Evolutionary conservation across 192 early-diverging fungal species (phyloP).

Genomic region (Cetraspora pellucida): DNA sequence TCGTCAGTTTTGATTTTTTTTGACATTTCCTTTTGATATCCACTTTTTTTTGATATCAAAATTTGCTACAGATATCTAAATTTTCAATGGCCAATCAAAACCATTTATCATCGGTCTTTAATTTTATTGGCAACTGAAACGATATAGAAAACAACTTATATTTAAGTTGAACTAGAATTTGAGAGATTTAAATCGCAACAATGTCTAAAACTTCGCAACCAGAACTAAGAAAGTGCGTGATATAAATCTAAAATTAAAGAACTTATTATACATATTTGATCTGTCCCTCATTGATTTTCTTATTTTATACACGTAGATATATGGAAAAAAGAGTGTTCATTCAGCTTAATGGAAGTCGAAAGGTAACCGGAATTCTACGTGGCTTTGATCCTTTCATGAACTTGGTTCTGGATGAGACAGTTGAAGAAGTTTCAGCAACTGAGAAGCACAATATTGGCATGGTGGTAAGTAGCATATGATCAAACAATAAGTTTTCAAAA

Average conservation of each 20-base stretch:
- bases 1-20: neutral
- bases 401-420: conserved; percentile 90
- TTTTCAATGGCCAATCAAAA: too few relatives aligned
- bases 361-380: conserved; percentile 92
- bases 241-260: neutral
- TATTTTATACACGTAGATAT: conserved; percentile 45
- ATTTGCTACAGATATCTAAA: too few relatives aligned
- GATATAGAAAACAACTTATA: too few relatives aligned
- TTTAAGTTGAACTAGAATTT: too few relatives aligned
- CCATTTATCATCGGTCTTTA: too few relatives aligned
- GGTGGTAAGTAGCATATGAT: conserved; percentile 62
- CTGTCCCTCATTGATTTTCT: neutral
- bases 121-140: too few relatives aligned
- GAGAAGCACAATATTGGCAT: conserved; percentile 82
- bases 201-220: conserved; percentile 35
- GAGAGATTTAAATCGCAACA: neutral
- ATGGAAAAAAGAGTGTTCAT: conserved; percentile 95
- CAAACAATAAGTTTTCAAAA: neutral
- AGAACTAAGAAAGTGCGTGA: conserved; percentile 31
- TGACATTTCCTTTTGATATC: neutral
- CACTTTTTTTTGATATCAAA: too few relatives aligned
- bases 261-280: neutral
- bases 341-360: conserved; percentile 88
- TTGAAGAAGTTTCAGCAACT: conserved; percentile 73
- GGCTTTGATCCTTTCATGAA: conserved; percentile 99